Evolutionary conservation across 75 land plant species (phyloP).

Genomic region (Isoetes taiwanensis): DNA sequence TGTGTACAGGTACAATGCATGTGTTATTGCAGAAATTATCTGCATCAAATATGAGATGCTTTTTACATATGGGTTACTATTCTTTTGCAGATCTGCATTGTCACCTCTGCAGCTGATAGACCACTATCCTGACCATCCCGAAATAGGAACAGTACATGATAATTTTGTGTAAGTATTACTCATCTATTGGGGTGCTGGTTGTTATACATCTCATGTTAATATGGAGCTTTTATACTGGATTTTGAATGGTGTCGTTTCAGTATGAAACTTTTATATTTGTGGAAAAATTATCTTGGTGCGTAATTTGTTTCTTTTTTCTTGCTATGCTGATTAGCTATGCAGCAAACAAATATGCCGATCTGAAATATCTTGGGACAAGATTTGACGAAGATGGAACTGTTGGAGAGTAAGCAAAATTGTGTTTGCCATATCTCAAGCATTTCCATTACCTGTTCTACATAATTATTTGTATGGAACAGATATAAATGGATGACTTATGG

Average conservation of each 20-base stretch:
- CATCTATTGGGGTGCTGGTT: not conserved
- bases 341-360: conserved; percentile 43
- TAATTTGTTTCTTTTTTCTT: too few species aligned
- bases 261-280: too few species aligned
- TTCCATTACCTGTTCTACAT: too few species aligned
- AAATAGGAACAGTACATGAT: conserved; percentile 84
- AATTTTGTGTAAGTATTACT: conserved; percentile 65
- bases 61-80: too few species aligned
- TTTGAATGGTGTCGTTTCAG: too few species aligned
- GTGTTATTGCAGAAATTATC: too few species aligned
- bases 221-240: too few species aligned
- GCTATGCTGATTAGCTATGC: conserved; percentile 51
- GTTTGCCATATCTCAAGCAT: too few species aligned
- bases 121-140: conserved; percentile 56
- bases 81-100: conserved; percentile 53
- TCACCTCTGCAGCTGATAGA: conserved; percentile 71
- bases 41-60: too few species aligned
- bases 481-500: conserved; percentile 99
- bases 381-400: conserved; percentile 80
- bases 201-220: too few species aligned
- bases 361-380: conserved; percentile 82
- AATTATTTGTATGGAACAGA: too few species aligned
- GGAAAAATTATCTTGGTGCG: too few species aligned
- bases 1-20: conserved; percentile 54
- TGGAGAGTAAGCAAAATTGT: conserved; percentile 65